Evolutionary conservation across 139 green algal species (phyloP).

Genomic region (Haematococcus sp.): DNA sequence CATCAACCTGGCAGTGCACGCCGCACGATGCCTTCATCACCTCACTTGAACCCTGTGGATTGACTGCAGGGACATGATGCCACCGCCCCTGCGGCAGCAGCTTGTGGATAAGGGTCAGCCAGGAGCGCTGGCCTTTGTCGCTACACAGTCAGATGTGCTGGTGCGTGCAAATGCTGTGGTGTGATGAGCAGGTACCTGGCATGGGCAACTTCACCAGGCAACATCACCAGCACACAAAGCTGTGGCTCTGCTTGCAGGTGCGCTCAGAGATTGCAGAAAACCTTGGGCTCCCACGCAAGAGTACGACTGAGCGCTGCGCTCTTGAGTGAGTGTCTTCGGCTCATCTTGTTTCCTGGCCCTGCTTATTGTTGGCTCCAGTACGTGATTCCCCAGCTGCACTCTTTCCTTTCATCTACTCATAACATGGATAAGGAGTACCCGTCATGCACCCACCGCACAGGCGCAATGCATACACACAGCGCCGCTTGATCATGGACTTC

Average conservation of each 20-base stretch:
- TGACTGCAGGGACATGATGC: neutral
- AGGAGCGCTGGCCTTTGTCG: neutral
- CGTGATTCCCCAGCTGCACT: too few species aligned
- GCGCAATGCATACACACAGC: slow-evolving; percentile 1
- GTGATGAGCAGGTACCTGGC: too few species aligned
- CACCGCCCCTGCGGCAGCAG: neutral
- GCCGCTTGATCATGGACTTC: neutral
- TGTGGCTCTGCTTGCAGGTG: neutral
- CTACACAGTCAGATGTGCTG: neutral
- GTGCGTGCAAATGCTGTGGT: too few species aligned
- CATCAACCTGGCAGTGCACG: too few species aligned
- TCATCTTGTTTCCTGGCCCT: neutral
- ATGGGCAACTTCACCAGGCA: too few species aligned
- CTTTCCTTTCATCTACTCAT: too few species aligned
- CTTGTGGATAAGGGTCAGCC: neutral
- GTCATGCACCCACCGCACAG: neutral
- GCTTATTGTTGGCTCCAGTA: too few species aligned
- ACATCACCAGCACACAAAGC: neutral
- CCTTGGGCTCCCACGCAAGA: neutral
- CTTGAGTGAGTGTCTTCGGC: neutral
- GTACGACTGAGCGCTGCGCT: neutral
- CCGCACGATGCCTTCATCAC: too few species aligned
- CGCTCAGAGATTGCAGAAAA: neutral
- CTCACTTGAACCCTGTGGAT: too few species aligned
- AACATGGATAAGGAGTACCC: too few species aligned